Base-by-base conservation (phyloP, 306 rosid species). In the Vachellia collinsii region DNA sequence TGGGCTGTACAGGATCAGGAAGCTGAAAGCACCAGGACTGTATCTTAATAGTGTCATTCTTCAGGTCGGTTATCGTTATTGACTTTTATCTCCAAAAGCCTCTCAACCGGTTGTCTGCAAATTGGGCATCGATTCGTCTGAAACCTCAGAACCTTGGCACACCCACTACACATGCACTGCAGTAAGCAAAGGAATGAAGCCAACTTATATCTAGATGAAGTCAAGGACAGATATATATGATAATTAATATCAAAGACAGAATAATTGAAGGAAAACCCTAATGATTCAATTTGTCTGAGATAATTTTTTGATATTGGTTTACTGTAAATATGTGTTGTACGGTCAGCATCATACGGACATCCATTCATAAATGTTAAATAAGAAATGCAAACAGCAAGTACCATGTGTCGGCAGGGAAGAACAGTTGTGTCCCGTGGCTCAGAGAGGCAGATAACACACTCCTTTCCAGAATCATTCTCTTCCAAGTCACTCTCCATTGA, bases 321-420 rank as follows among this genome's bases (percentile, higher is more conserved):
- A 9, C 23, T 17, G 50, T 11, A 38, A 34, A 37, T 73, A 6
- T 23, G 17, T 3, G 25, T 12, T 22, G 38, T 53, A 53, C 7
- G 70, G 25, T 51, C 51, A 75, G 72, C 25, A 74, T 72, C 19
- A 51, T 20, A 36, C 39, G n/a, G 72, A 38, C 43, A 74, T n/a
- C 13, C 20, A 78, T 77, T 44, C 68, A 74, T 39, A 77, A 5
- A 20, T 77, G 6, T 65, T 34, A 71, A 74, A 22, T 48, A 10
- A 65, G 48, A 66, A 36, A 36, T 66, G 65, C 43, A 17, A 58
- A 23, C 58, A 71, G 66, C 37, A 37, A 80, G 83, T 93, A 93
- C 98, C 98, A 93, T 93, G 83, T 93, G 98, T 72, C 98, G 90
- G 90, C 98, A 93, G 20, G 98, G 98, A 81, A 90, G 97, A 46